Conservation (phyloP, 2,329 filamentous ascomycete species). For the Coniochaeta sp. region DNA sequence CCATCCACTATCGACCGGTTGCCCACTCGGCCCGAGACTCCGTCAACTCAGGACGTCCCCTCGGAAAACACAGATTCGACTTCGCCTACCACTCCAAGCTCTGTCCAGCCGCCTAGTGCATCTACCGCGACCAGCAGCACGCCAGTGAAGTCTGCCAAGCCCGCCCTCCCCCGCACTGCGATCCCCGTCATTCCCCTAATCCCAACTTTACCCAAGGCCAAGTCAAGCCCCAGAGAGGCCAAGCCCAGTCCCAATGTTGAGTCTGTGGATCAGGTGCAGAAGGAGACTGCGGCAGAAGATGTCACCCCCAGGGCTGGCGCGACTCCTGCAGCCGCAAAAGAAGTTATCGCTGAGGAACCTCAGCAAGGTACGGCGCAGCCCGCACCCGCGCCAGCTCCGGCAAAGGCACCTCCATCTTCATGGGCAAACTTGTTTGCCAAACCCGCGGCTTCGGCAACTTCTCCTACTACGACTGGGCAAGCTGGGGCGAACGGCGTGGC, state of each 20-base stretch:
- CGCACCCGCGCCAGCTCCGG: constrained; percentile 16
- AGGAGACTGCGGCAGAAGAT: constrained; percentile 4
- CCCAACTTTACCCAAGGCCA: constrained; percentile 36
- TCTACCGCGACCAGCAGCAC: constrained; percentile 12
- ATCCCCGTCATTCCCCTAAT: constrained; percentile 37
- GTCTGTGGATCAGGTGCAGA: not conserved
- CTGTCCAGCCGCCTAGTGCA: constrained; percentile 17
- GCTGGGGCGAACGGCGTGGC: constrained; percentile 16
- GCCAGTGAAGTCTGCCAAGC: constrained; percentile 21
- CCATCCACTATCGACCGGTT: constrained; percentile 6
- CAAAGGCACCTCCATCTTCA: constrained; percentile 27
- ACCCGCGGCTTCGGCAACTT: constrained; percentile 10
- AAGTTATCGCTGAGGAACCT: not conserved
- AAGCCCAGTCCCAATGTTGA: constrained; percentile 15
- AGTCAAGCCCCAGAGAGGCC: constrained; percentile 17
- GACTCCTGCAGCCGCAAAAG: constrained; percentile 8
- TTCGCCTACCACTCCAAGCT: constrained; percentile 27
- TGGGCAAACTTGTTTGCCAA: constrained; percentile 31
- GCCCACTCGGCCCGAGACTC: constrained; percentile 19
- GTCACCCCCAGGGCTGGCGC: constrained; percentile 11
- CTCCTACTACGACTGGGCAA: constrained; percentile 13
- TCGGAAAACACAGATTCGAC: constrained; percentile 24
- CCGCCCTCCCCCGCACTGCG: constrained; percentile 22
- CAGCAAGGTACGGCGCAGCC: constrained; percentile 16
- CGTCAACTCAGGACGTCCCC: constrained; percentile 21